Conservation (phyloP, 495 filamentous ascomycete species). For the Annulohypoxylon nitens region DNA sequence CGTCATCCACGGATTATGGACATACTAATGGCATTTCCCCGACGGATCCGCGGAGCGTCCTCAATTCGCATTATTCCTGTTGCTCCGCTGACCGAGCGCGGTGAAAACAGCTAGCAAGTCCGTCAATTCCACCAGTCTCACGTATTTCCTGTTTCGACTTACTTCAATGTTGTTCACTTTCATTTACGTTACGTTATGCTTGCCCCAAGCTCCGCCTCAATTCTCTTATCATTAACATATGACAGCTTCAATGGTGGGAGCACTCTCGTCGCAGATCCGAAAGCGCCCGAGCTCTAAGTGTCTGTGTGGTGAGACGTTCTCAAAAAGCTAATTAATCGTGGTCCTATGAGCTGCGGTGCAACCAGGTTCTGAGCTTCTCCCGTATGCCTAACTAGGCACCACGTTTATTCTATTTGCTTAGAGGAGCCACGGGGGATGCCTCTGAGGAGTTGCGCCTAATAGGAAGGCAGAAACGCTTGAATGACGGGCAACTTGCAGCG, state of each 20-base stretch:
- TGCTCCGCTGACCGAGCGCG: conserved; percentile 12
- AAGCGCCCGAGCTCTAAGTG: conserved; percentile 40
- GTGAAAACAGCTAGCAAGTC: background rate
- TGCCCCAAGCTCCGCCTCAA: conserved; percentile 31
- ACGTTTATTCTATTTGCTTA: conserved; percentile 19
- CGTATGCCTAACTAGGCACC: conserved; percentile 23
- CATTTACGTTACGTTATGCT: conserved; percentile 28
- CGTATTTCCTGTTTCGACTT: conserved; percentile 3
- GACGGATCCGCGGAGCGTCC: conserved; percentile 42
- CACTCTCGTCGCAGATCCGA: conserved; percentile 34
- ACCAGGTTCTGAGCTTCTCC: conserved; percentile 15
- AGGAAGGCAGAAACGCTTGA: conserved; percentile 11
- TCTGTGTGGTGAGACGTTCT: conserved; percentile 31
- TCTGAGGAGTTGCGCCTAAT: conserved; percentile 11
- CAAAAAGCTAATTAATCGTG: conserved; percentile 25
- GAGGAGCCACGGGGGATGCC: conserved; percentile 11
- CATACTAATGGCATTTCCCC: conserved; percentile 20
- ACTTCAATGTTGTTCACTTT: background rate
- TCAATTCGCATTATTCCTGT: conserved; percentile 22
- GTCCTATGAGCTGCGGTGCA: conserved; percentile 21
- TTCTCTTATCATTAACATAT: conserved; percentile 30
- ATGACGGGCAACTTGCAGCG: conserved; percentile 4
- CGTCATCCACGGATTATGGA: conserved; percentile 21
- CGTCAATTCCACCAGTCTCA: conserved; percentile 6
- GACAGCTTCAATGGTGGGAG: conserved; percentile 20